Conservation (phyloP, 2,329 filamentous ascomycete species). For the Clarireedia hainanense region DNA sequence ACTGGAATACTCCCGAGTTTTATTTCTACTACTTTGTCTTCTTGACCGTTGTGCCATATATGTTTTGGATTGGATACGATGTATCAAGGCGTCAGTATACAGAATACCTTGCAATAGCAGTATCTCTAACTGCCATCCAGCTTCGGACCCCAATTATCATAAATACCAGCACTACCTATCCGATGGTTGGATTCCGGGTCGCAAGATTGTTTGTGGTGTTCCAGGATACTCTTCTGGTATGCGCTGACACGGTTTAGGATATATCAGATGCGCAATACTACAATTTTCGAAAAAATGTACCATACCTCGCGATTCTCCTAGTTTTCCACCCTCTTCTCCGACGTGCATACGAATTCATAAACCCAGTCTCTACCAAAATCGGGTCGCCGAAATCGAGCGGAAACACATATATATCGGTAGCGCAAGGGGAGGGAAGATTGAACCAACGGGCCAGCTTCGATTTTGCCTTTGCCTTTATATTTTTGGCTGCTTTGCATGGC, state of each 20-base stretch:
- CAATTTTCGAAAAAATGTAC: conserved; percentile 78
- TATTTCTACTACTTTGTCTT: conserved; percentile 71
- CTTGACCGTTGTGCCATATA: conserved; percentile 60
- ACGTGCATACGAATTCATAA: conserved; percentile 53
- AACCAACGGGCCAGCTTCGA: conserved; percentile 75
- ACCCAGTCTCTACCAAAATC: conserved; percentile 16
- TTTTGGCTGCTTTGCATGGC: conserved; percentile 74
- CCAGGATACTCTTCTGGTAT: not conserved
- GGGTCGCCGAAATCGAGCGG: conserved; percentile 24
- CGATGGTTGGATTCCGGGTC: conserved; percentile 84
- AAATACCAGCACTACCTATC: conserved; percentile 65
- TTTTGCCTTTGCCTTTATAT: conserved; percentile 69
- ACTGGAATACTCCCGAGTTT: conserved; percentile 85
- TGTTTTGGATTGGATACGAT: conserved; percentile 85
- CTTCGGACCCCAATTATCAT: conserved; percentile 70
- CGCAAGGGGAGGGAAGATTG: conserved; percentile 47
- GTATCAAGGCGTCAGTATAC: conserved; percentile 68
- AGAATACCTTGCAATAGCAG: not conserved
- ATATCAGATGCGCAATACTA: conserved; percentile 83
- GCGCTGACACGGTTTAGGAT: conserved; percentile 47
- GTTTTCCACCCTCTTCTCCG: conserved; percentile 73
- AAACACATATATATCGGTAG: conserved; percentile 32
- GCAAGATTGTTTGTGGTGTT: conserved; percentile 62
- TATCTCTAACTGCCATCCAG: conserved; percentile 37
- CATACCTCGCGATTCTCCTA: conserved; percentile 67